These are phyloP conservation scores for Lecanicillium sp. DNA, from an alignment of 2,329 filamentous ascomycete species.

Conservation along the genomic window DNA sequence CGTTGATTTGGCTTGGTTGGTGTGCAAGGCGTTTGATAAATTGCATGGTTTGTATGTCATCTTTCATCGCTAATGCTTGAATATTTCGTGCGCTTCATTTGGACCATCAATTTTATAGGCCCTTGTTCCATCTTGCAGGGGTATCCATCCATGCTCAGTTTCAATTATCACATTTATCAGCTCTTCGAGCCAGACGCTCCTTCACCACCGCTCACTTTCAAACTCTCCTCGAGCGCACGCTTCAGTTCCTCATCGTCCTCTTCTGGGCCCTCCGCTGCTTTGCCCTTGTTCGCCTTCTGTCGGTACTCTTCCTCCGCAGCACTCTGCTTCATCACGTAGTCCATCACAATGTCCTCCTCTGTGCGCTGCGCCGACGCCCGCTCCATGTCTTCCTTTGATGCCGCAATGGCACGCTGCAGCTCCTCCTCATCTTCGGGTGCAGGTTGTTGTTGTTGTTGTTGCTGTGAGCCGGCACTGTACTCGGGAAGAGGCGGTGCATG, in stretches of 20 bases:
- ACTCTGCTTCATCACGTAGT: conserved; percentile 73
- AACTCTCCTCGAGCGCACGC: conserved; percentile 47
- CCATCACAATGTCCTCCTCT: conserved; percentile 67
- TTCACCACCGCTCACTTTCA: conserved; percentile 31
- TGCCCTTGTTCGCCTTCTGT: conserved; percentile 23
- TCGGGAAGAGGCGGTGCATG: conserved; percentile 1
- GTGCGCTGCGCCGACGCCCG: conserved; percentile 35
- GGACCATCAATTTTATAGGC: too few relatives aligned
- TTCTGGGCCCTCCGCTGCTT: conserved; percentile 17
- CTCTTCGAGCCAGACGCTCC: conserved; percentile 2
- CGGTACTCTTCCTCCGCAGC: conserved; percentile 56
- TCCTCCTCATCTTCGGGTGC: conserved; percentile 32
- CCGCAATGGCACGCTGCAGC: conserved; percentile 37
- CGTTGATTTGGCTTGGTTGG: too few relatives aligned
- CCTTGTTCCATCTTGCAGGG: too few relatives aligned
- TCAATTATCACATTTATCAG: neutral
- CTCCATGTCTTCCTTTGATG: conserved; percentile 34
- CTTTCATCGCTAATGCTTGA: too few relatives aligned
- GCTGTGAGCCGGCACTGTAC: conserved; percentile 5
- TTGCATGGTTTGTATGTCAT: too few relatives aligned
- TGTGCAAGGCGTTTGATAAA: too few relatives aligned
- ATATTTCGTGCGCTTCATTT: too few relatives aligned
- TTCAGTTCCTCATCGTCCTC: conserved; percentile 49
- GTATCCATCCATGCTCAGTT: too few relatives aligned
- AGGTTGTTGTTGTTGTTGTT: conserved; percentile 6